A percentile compares a stretch with the other conserved stretches of the same genome.
Conservation (phyloP, 768 basidiomycete genomes). For the Tulasnella sp. region DNA sequence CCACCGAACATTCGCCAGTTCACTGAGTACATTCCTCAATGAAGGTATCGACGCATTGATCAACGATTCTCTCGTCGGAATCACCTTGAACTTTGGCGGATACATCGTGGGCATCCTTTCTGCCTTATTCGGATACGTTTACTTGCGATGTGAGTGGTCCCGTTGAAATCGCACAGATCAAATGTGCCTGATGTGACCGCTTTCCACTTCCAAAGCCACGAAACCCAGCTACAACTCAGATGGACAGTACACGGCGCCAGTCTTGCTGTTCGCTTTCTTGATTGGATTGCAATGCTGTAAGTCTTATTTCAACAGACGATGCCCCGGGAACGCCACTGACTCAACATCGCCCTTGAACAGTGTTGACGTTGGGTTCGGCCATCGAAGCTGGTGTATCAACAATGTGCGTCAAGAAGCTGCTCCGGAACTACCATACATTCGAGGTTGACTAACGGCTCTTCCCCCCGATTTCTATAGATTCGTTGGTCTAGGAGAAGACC, state of each 20-base stretch:
- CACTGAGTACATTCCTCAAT: neutral
- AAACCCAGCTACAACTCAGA: constrained; percentile 66
- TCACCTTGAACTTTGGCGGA: constrained; percentile 75
- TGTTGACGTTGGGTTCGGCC: constrained; percentile 63
- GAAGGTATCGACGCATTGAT: constrained; percentile 66
- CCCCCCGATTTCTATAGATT: constrained; percentile 48
- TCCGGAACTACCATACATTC: neutral
- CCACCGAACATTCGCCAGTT: neutral
- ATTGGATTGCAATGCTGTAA: constrained; percentile 72
- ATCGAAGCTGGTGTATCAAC: constrained; percentile 87
- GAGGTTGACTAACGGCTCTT: neutral
- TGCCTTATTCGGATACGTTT: constrained; percentile 72
- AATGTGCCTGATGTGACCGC: constrained; percentile 3
- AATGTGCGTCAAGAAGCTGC: constrained; percentile 49
- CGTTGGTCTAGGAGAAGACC: constrained; percentile 82
- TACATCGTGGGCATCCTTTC: constrained; percentile 72
- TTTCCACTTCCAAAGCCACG: constrained; percentile 49
- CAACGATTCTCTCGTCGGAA: constrained; percentile 69
- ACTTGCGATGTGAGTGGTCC: constrained; percentile 57
- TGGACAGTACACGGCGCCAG: constrained; percentile 74
- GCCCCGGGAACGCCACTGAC: neutral
- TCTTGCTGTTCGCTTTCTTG: constrained; percentile 74
- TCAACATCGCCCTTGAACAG: constrained; percentile 40
- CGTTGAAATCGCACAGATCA: neutral
- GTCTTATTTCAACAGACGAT: constrained; percentile 37